Evolutionary conservation across 805 yeast species (phyloP).

Genomic region (Cyberlindnera sargentensis): DNA sequence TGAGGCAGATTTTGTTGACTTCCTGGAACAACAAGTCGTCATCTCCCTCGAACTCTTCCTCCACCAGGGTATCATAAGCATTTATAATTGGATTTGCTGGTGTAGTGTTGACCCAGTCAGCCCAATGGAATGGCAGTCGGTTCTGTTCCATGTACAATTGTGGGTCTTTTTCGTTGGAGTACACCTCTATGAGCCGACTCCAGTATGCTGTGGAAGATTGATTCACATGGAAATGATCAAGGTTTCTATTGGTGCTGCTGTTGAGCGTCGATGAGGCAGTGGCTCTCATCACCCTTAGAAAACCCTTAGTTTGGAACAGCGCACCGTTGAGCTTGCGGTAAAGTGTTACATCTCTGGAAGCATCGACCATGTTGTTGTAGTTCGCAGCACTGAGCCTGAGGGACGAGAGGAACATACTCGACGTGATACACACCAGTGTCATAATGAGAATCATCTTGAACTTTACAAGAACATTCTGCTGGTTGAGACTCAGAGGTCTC

Average conservation of each 20-base stretch:
- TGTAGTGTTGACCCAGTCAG: conserved; percentile 25
- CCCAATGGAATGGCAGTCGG: conserved; percentile 25
- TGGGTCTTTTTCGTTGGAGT: conserved; percentile 12
- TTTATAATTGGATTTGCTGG: conserved; percentile 22
- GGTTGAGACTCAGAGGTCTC: background rate
- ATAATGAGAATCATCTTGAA: conserved; percentile 19
- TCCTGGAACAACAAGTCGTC: conserved; percentile 1
- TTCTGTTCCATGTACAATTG: conserved; percentile 8
- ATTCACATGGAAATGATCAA: background rate
- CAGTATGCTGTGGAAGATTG: background rate
- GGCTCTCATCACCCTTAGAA: conserved; percentile 14
- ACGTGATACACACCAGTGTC: conserved; percentile 15
- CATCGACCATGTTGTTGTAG: conserved; percentile 10
- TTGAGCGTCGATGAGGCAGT: too few species aligned
- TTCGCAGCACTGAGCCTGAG: conserved; percentile 15
- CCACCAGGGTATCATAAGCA: conserved; percentile 20
- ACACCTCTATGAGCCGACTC: conserved; percentile 1
- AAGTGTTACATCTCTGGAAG: conserved; percentile 12
- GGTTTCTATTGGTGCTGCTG: too few species aligned
- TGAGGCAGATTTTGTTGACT: conserved; percentile 17
- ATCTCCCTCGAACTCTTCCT: conserved; percentile 5
- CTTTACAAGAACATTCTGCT: conserved; percentile 16
- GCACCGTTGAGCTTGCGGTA: conserved; percentile 16
- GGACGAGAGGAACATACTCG: conserved; percentile 15
- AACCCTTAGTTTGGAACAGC: conserved; percentile 16